phyloP scores from a whole-genome alignment of 1,284 basidiomycete genomes.

The Ustilago nuda region DNA sequence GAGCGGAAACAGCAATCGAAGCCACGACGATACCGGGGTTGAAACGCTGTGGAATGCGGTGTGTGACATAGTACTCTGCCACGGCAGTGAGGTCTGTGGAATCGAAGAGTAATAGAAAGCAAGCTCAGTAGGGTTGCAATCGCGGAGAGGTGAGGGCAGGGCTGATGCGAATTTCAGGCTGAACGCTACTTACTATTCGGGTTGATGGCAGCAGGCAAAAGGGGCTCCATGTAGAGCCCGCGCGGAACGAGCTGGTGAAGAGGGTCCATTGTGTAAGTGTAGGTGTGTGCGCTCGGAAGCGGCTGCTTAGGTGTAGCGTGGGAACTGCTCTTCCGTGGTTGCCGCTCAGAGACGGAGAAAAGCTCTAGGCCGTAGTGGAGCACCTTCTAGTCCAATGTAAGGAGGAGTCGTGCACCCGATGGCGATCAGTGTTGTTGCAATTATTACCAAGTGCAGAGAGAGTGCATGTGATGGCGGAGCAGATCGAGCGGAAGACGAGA shows the following conservation, averaged over 20 bases:
- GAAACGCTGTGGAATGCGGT: constrained; percentile 70
- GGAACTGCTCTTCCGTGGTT: neutral
- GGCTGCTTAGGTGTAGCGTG: neutral
- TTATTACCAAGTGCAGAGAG: neutral
- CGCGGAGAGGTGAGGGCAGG: neutral
- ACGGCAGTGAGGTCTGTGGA: constrained; percentile 60
- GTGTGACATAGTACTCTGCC: constrained; percentile 68
- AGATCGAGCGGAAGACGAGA: no score
- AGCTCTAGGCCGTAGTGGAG: neutral
- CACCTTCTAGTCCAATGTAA: neutral
- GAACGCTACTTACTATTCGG: constrained; percentile 21
- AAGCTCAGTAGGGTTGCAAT: neutral
- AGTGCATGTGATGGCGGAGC: neutral
- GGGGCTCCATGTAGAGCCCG: constrained; percentile 50
- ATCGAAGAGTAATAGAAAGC: neutral
- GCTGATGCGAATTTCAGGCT: neutral
- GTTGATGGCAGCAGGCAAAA: constrained; percentile 37
- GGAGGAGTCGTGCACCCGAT: neutral
- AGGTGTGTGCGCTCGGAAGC: neutral
- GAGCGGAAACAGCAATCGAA: constrained; percentile 72
- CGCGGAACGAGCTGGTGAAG: constrained; percentile 39
- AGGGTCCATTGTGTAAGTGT: constrained; percentile 24
- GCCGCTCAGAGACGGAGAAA: neutral
- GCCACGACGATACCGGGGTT: constrained; percentile 71
- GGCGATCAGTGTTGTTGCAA: neutral